Base-by-base conservation (phyloP, 2,329 filamentous ascomycete species). In the Verticillium albo-atrum region DNA sequence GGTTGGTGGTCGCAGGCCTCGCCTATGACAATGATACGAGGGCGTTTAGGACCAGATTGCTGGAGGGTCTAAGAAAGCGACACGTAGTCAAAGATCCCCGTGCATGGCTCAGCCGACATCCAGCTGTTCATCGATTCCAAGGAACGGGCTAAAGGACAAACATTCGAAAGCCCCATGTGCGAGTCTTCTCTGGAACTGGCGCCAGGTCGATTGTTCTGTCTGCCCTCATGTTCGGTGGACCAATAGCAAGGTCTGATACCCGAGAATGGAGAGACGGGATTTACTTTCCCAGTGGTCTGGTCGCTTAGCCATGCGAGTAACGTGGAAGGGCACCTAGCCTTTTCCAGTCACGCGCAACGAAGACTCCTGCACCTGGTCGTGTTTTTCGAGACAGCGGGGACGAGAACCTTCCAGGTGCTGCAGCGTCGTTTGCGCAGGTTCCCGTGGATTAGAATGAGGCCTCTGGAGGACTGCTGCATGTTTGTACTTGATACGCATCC, bases 361-460 rank as follows among this genome's bases (percentile, higher is more conserved):
- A 4, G 42, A 47, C 9, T 57, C 47, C 61, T 61, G 60, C 61
- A 59, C 63, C 62, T 67, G 65, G 61, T 69, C 66, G 68, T 70
- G 68, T 61, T 61, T 60, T 60, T 23, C 9, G 20, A 50, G 10
- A 20, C 20, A 23, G 42, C 42, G 15, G 5, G n/a, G 42, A 20
- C 42, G 20, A 20, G n/a, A 10, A 23, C 3, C 6, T 12, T 7
- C 58, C 57, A 64, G 61, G 66, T 64, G 61, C 63, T 35, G 59
- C 57, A 58, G 56, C 42, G 67, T 72, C 66, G 68, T 73, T 70
- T 74, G 74, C 73, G 75, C 73, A 72, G 67, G 69, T 70, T 72
- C 68, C 75, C 75, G 74, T 71, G n/a, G 42, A 23, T 50, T 63
- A 66, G 67, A 65, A 68, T 67, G 66, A 69, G 66, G 65, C 61